Evolutionary conservation across 164 flowering plant species (phyloP).

Genomic region (Aristolochia contorta): DNA sequence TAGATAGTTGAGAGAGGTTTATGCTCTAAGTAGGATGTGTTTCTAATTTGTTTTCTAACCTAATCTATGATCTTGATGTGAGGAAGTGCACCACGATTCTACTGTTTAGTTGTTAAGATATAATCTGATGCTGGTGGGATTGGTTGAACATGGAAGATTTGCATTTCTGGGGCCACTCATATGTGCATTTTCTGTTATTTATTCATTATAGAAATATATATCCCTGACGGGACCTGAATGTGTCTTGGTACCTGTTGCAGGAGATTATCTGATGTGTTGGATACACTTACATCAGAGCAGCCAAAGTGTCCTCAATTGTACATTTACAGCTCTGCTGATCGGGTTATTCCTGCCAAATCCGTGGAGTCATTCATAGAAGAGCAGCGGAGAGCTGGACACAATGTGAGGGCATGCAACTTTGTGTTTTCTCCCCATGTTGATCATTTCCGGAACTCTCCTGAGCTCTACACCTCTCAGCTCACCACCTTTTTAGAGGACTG

Average conservation of each 20-base stretch:
- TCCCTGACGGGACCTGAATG: neutral
- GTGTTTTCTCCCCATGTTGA: conserved; percentile 92
- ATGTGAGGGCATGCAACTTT: conserved; percentile 86
- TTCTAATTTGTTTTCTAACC: no score
- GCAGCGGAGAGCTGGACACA: conserved; percentile 65
- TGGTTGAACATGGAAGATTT: no score
- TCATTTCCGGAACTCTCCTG: conserved; percentile 58
- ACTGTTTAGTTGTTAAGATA: no score
- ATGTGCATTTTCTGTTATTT: no score
- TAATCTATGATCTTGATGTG: no score
- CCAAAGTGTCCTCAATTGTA: conserved; percentile 82
- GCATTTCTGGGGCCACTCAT: no score
- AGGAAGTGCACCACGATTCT: no score
- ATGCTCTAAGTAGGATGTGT: no score
- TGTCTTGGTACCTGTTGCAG: conserved; percentile 29
- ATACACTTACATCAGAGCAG: conserved; percentile 46
- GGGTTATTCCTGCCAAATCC: conserved; percentile 72
- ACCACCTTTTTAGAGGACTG: conserved; percentile 70
- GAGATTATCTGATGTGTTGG: conserved; percentile 76
- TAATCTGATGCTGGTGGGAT: no score
- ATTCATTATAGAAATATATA: no score
- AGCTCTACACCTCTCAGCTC: conserved; percentile 59
- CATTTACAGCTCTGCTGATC: conserved; percentile 86
- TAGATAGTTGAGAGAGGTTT: no score
- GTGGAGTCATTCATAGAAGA: conserved; percentile 80